These are phyloP conservation scores for Leucogyrophana mollusca DNA, from an alignment of 768 basidiomycete species.

Conservation along the genomic window DNA sequence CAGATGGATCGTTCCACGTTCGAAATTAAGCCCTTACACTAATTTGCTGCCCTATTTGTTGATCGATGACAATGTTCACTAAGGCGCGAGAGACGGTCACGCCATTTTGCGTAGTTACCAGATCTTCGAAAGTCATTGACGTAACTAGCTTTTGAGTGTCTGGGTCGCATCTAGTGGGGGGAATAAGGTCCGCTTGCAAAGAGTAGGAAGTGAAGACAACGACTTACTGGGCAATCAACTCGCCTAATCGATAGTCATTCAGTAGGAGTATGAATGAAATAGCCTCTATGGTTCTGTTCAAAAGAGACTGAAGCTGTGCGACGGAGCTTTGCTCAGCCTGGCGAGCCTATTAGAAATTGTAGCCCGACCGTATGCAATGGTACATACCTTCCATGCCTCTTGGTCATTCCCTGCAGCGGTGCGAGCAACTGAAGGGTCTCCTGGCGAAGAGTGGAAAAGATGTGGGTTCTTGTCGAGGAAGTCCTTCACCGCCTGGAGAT, in stretches of 20 bases:
- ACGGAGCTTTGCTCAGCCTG: constrained; percentile 84
- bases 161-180: constrained; percentile 57
- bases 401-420: constrained; percentile 62
- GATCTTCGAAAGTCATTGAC: constrained; percentile 77
- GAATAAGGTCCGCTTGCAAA: constrained; percentile 4
- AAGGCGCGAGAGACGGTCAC: constrained; percentile 85
- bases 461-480: constrained; percentile 82
- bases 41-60: constrained; percentile 96
- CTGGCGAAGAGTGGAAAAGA: constrained; percentile 79
- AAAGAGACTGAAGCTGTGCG: constrained; percentile 68
- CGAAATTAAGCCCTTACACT: constrained; percentile 56
- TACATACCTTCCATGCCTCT: constrained; percentile 82
- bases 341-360: constrained; percentile 12
- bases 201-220: neutral
- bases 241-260: constrained; percentile 86
- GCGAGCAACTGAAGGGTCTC: constrained; percentile 60
- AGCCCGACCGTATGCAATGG: neutral
- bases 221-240: constrained; percentile 76
- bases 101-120: constrained; percentile 84
- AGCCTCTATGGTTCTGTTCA: constrained; percentile 88
- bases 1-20: constrained; percentile 2
- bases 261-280: constrained; percentile 91
- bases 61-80: constrained; percentile 95
- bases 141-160: constrained; percentile 69
- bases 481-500: constrained; percentile 72